Percentiles rank a stretch among this genome's conserved stretches.
phyloP scores from a whole-genome alignment of 148 eudicot genomes.

The Chenopodium album region DNA sequence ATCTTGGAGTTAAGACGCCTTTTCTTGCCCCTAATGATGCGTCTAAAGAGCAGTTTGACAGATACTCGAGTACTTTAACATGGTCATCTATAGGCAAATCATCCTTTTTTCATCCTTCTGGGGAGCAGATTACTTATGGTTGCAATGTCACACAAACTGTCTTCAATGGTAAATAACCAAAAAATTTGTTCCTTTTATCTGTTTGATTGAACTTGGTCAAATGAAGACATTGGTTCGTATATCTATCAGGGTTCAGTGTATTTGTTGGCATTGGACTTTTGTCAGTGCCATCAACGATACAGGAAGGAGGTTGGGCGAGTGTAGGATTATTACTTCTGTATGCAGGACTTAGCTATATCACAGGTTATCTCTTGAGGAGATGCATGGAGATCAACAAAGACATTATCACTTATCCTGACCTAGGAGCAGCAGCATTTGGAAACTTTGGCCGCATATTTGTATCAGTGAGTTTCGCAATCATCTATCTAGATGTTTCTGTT shows the following conservation, averaged over 20 bases:
- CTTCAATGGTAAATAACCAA: slow-evolving; percentile 28
- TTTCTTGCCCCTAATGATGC: slow-evolving; percentile 40
- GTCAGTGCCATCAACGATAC: slow-evolving; percentile 72
- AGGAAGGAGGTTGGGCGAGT: slow-evolving; percentile 89
- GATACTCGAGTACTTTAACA: slow-evolving; percentile 32
- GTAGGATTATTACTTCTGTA: slow-evolving; percentile 53
- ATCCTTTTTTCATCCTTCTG: slow-evolving; percentile 8
- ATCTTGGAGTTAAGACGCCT: slow-evolving; percentile 39
- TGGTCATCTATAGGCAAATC: slow-evolving; percentile 31
- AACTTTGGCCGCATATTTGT: slow-evolving; percentile 65
- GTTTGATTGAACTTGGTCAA: not conserved
- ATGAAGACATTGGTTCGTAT: not conserved
- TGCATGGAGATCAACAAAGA: slow-evolving; percentile 63
- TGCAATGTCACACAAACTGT: slow-evolving; percentile 41
- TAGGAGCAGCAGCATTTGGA: slow-evolving; percentile 92
- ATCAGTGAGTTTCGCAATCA: slow-evolving; percentile 49
- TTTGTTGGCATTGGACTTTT: slow-evolving; percentile 86
- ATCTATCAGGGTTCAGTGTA: slow-evolving; percentile 57
- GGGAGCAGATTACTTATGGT: slow-evolving; percentile 15
- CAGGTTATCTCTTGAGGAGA: slow-evolving; percentile 61
- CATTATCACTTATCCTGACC: slow-evolving; percentile 68
- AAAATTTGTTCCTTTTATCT: not conserved
- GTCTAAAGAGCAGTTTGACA: slow-evolving; percentile 30
- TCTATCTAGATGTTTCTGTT: not conserved
- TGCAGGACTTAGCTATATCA: slow-evolving; percentile 64